A percentile compares a stretch with the other conserved stretches of the same genome.
These are phyloP conservation scores for Syncephalastrum sp. DNA, from an alignment of 371 early-diverging fungal species.

Conservation along the genomic window DNA sequence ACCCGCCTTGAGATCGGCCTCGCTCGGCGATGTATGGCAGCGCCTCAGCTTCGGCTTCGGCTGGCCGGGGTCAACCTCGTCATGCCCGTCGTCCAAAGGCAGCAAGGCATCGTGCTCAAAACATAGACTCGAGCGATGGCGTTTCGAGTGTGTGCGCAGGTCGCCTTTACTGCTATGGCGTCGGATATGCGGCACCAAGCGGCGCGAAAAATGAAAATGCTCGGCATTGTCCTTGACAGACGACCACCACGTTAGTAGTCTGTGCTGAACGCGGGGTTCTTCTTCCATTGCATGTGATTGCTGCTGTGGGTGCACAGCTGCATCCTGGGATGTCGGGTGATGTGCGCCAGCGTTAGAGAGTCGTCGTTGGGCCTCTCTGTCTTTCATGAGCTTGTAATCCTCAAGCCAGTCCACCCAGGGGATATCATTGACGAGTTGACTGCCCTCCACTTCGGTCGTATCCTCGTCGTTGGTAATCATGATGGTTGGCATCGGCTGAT, in stretches of 20 bases:
- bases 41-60: conserved; percentile 12
- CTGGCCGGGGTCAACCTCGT: too few relatives aligned
- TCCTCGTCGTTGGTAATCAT: conserved; percentile 30
- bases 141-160: too few relatives aligned
- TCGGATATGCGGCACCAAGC: too few relatives aligned
- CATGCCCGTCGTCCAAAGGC: too few relatives aligned
- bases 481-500: conserved; percentile 38
- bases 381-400: conserved; percentile 37
- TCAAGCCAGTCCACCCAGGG: conserved; percentile 55
- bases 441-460: not conserved
- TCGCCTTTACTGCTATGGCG: too few relatives aligned
- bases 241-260: conserved; percentile 22
- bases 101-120: too few relatives aligned
- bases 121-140: too few relatives aligned
- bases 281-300: not conserved
- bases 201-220: conserved; percentile 5
- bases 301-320: not conserved
- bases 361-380: conserved; percentile 18
- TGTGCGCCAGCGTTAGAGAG: conserved; percentile 2
- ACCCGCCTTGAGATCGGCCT: conserved; percentile 4
- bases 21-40: conserved; percentile 11
- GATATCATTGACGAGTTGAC: conserved; percentile 17
- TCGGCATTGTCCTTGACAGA: conserved; percentile 22
- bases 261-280: conserved; percentile 7
- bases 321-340: conserved; percentile 2